Evolutionary conservation across 192 early-diverging fungal genomes (phyloP).

Genomic region (Coemansia sp.): DNA sequence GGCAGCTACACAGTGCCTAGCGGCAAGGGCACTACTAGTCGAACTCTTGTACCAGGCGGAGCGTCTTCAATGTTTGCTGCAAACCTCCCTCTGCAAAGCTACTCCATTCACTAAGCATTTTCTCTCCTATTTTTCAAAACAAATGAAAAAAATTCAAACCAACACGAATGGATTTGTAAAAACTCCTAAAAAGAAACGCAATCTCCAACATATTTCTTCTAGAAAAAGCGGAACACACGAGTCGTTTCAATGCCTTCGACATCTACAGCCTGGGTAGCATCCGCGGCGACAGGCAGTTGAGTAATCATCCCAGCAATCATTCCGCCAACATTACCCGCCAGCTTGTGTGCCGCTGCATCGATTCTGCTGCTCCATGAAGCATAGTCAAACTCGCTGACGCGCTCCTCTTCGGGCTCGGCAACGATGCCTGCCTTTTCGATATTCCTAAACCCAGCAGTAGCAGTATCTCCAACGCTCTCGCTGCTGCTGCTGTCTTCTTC

Average conservation of each 20-base stretch:
- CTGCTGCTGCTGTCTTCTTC: too few species aligned
- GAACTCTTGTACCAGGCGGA: background rate
- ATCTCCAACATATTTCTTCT: background rate
- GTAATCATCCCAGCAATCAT: conserved; percentile 29
- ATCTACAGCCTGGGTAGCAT: background rate
- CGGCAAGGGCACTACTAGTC: background rate
- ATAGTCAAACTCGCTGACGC: conserved; percentile 26
- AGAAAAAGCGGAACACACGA: background rate
- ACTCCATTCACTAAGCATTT: background rate
- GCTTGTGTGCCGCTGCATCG: conserved; percentile 32
- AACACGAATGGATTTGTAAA: too few species aligned
- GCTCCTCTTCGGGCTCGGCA: background rate
- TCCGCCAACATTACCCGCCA: conserved; percentile 35
- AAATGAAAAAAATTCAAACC: too few species aligned
- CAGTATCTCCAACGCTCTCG: background rate
- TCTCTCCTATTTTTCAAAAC: too few species aligned
- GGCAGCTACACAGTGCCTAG: background rate
- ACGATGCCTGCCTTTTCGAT: background rate
- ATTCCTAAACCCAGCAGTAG: background rate
- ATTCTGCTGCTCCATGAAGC: conserved; percentile 41
- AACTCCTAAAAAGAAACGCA: too few species aligned
- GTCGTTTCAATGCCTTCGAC: background rate
- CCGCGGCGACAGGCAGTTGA: background rate
- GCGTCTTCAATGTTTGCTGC: background rate
- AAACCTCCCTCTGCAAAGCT: background rate